These are phyloP conservation scores for Skeletonema menzelii DNA, from an alignment of 108 stramenopile species.

Conservation along the genomic window DNA sequence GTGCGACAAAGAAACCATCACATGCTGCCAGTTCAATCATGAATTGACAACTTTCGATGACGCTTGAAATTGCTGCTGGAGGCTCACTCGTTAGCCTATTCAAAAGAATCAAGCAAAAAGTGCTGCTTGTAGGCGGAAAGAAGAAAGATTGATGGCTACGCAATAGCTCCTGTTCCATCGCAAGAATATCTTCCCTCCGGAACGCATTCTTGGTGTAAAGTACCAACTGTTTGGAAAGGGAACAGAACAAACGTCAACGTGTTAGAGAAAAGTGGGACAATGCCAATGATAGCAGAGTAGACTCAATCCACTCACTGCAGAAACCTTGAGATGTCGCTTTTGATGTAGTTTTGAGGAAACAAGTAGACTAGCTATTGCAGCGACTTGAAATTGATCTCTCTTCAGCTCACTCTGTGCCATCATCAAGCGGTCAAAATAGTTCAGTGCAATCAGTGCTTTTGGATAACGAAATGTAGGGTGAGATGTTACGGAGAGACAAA, in stretches of 20 bases:
- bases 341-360: constrained; percentile 33
- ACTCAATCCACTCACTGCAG: constrained; percentile 6
- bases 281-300: background rate
- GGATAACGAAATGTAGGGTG: no score
- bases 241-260: background rate
- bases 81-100: constrained; percentile 4
- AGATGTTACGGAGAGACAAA: no score
- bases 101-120: constrained; percentile 26
- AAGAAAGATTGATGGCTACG: constrained; percentile 10
- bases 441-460: constrained; percentile 25
- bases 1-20: constrained; percentile 34
- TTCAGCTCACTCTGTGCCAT: background rate
- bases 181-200: constrained; percentile 3
- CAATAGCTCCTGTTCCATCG: constrained; percentile 14
- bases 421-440: constrained; percentile 18
- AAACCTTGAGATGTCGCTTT: constrained; percentile 24
- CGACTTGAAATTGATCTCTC: constrained; percentile 14
- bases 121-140: constrained; percentile 20
- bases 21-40: constrained; percentile 38
- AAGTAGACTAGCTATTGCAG: constrained; percentile 24
- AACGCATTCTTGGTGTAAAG: constrained; percentile 18
- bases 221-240: constrained; percentile 4
- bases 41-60: constrained; percentile 34
- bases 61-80: background rate
- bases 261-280: background rate